These are phyloP conservation scores for Teratosphaeria viscida DNA, from an alignment of 2,329 filamentous ascomycete genomes.

Conservation along the genomic window DNA sequence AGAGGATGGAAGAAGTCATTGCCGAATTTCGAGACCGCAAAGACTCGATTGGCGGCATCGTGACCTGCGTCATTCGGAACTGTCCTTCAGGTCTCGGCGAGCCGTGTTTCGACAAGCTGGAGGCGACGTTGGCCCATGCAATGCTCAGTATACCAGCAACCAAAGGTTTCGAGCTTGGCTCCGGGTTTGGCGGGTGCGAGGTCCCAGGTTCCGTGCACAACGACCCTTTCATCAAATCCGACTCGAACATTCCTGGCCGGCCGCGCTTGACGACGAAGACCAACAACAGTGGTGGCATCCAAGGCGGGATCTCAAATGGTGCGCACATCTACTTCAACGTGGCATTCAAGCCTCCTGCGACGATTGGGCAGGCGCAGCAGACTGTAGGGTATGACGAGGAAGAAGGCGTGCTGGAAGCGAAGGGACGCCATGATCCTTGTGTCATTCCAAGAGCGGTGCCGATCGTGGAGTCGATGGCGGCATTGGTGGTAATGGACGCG, in stretches of 20 bases:
- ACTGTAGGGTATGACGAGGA: conserved; percentile 70
- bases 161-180: conserved; percentile 93
- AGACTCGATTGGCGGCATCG: conserved; percentile 89
- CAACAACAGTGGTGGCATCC: conserved; percentile 90
- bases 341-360: conserved; percentile 89
- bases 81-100: conserved; percentile 79
- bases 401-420: conserved; percentile 73
- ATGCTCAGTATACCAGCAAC: conserved; percentile 93
- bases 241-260: conserved; percentile 39
- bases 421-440: conserved; percentile 88
- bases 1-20: conserved; percentile 69
- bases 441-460: conserved; percentile 79
- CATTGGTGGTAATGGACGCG: conserved; percentile 77
- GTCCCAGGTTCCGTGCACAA: conserved; percentile 86
- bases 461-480: conserved; percentile 86
- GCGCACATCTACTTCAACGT: conserved; percentile 90
- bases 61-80: conserved; percentile 87
- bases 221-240: conserved; percentile 64
- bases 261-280: conserved; percentile 73
- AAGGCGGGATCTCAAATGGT: conserved; percentile 91
- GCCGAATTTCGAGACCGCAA: conserved; percentile 64
- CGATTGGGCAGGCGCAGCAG: conserved; percentile 78
- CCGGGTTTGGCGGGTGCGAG: conserved; percentile 78
- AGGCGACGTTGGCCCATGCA: conserved; percentile 80
- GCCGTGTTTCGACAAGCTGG: conserved; percentile 90